These are phyloP conservation scores for Pythium myriotylum DNA, from an alignment of 352 stramenopile species.

Conservation along the genomic window DNA sequence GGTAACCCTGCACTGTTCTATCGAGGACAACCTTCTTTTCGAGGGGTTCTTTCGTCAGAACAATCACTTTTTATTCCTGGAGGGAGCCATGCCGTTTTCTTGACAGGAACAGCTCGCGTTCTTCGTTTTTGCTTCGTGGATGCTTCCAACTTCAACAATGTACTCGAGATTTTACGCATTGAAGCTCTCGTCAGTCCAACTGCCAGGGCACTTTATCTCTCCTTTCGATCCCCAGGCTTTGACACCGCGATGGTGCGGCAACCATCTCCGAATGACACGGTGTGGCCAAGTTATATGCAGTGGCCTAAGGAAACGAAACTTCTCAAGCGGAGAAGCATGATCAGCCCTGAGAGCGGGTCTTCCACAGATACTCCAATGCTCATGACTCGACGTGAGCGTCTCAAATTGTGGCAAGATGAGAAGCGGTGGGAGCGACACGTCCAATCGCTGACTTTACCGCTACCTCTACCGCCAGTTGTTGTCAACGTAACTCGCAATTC, in stretches of 20 bases:
- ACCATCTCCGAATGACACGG: constrained; percentile 32
- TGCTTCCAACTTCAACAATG: constrained; percentile 73
- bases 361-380: constrained; percentile 17
- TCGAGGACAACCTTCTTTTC: background rate
- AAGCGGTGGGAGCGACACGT: constrained; percentile 70
- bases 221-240: constrained; percentile 54
- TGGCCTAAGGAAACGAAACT: constrained; percentile 67
- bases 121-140: constrained; percentile 78
- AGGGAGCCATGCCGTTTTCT: constrained; percentile 21
- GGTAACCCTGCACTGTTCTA: background rate
- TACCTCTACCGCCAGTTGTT: constrained; percentile 59
- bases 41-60: constrained; percentile 10
- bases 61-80: constrained; percentile 65
- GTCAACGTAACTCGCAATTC: constrained; percentile 58
- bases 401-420: constrained; percentile 84
- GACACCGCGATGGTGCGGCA: constrained; percentile 63
- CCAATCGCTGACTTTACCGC: constrained; percentile 66
- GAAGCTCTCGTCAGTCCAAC: constrained; percentile 47
- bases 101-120: constrained; percentile 14
- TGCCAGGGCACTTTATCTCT: constrained; percentile 39
- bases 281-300: constrained; percentile 56
- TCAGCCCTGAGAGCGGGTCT: constrained; percentile 3
- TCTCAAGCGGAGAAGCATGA: constrained; percentile 32
- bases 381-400: constrained; percentile 68
- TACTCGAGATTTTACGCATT: constrained; percentile 53